Evolutionary conservation across 352 stramenopile species (phyloP).

Genomic region (Globisporangium spinosum): DNA sequence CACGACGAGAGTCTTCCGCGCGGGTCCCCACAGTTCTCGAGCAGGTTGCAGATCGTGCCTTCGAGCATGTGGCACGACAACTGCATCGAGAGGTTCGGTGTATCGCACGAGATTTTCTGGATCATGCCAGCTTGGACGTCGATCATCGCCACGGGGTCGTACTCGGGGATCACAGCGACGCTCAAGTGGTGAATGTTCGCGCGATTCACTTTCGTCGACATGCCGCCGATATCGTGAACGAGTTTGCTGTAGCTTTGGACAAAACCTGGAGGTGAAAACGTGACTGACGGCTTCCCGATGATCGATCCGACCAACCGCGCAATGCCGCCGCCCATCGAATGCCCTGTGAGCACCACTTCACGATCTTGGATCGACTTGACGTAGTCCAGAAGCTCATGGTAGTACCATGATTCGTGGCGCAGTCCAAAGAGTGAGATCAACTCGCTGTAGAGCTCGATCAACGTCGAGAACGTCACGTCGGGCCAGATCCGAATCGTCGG

Average conservation of each 20-base stretch:
- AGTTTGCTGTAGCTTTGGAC: slow-evolving; percentile 90
- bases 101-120: slow-evolving; percentile 89
- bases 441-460: slow-evolving; percentile 86
- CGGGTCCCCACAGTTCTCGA: slow-evolving; percentile 72
- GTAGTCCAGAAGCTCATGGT: slow-evolving; percentile 84
- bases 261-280: slow-evolving; percentile 81
- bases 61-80: slow-evolving; percentile 91
- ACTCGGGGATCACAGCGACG: slow-evolving; percentile 85
- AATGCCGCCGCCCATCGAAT: slow-evolving; percentile 88
- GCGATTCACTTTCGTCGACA: slow-evolving; percentile 66
- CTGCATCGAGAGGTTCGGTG: slow-evolving; percentile 84
- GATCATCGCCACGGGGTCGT: slow-evolving; percentile 88
- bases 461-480: slow-evolving; percentile 83
- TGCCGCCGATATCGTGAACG: slow-evolving; percentile 74
- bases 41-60: slow-evolving; percentile 79
- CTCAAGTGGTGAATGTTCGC: slow-evolving; percentile 77
- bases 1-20: slow-evolving; percentile 60
- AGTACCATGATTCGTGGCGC: slow-evolving; percentile 86
- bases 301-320: slow-evolving; percentile 81
- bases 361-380: slow-evolving; percentile 73
- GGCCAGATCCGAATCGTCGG: slow-evolving; percentile 91
- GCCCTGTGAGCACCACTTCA: slow-evolving; percentile 82
- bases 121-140: slow-evolving; percentile 86
- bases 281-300: slow-evolving; percentile 71
- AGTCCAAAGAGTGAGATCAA: slow-evolving; percentile 86